A percentile compares a stretch with the other conserved stretches of the same genome.
Evolutionary conservation across 345 rosid species (phyloP).

Genomic region (Microthlaspi erraticum): DNA sequence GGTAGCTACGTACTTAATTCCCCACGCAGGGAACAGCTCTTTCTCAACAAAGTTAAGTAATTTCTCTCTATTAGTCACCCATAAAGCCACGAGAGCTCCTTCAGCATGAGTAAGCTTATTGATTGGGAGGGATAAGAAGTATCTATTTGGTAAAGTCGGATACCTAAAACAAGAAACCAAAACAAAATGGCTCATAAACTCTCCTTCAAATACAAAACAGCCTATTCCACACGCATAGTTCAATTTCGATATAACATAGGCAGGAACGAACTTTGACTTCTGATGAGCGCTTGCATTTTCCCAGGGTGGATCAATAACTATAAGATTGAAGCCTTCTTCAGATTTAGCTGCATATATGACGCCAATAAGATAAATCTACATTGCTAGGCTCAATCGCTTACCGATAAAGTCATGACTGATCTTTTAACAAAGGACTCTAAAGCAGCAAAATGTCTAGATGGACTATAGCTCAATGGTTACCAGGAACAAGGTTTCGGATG

Average conservation of each 20-base stretch:
- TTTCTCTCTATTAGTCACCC: constrained; percentile 94
- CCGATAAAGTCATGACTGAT: not conserved
- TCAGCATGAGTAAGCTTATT: constrained; percentile 68
- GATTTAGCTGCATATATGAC: constrained; percentile 57
- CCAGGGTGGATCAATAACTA: constrained; percentile 94
- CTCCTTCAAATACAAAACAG: not conserved
- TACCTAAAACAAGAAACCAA: constrained; percentile 55
- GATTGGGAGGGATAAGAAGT: constrained; percentile 81
- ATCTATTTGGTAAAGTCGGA: constrained; percentile 81
- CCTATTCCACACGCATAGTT: not conserved
- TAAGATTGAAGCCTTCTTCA: constrained; percentile 64
- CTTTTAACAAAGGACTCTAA: not conserved
- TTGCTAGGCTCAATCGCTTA: constrained; percentile 7
- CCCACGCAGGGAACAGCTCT: constrained; percentile 85
- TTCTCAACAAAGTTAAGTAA: constrained; percentile 68
- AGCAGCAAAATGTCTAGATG: constrained; percentile 9
- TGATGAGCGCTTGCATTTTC: constrained; percentile 90
- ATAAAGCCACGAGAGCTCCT: constrained; percentile 88
- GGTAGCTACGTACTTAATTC: constrained; percentile 59
- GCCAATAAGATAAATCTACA: not conserved
- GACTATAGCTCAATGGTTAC: constrained; percentile 51
- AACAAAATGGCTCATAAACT: not conserved
- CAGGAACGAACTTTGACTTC: constrained; percentile 60
- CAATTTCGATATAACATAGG: constrained; percentile 14
- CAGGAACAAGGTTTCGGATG: constrained; percentile 79